Evolutionary conservation across 345 rosid species (phyloP).

Genomic region (Hypericum androsaemum): DNA sequence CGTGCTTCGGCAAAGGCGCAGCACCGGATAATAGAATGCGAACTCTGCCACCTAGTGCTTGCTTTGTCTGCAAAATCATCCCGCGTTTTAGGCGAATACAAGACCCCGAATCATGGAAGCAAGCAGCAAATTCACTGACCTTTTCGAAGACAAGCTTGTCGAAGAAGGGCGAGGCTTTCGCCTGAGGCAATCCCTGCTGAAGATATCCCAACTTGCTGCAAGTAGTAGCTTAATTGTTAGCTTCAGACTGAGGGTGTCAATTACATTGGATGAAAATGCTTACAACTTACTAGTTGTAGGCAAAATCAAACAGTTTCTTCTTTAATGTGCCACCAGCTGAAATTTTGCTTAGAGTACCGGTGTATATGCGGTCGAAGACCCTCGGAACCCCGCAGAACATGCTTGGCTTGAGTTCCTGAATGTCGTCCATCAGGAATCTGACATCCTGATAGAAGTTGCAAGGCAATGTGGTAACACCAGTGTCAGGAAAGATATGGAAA

Average conservation of each 20-base stretch:
- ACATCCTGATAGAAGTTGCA: slow-evolving; percentile 43
- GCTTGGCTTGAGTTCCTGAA: slow-evolving; percentile 76
- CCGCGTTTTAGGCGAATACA: slow-evolving; percentile 6
- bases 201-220: slow-evolving; percentile 70
- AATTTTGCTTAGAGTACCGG: slow-evolving; percentile 46
- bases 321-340: slow-evolving; percentile 53
- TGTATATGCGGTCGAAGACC: slow-evolving; percentile 73
- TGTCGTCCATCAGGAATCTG: slow-evolving; percentile 63
- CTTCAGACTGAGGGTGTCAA: background rate
- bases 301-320: slow-evolving; percentile 60
- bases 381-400: slow-evolving; percentile 80
- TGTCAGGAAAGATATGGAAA: too few relatives aligned
- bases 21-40: slow-evolving; percentile 80
- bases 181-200: slow-evolving; percentile 63
- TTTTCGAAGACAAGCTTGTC: slow-evolving; percentile 74
- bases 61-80: slow-evolving; percentile 43
- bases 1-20: slow-evolving; percentile 84
- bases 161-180: slow-evolving; percentile 72
- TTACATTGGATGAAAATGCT: background rate
- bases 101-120: background rate
- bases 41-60: slow-evolving; percentile 72
- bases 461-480: background rate
- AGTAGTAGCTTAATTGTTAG: slow-evolving; percentile 15
- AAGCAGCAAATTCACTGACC: slow-evolving; percentile 26
- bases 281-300: slow-evolving; percentile 70